Evolutionary conservation across 345 rosid species (phyloP).

Genomic region (Boechera stricta): DNA sequence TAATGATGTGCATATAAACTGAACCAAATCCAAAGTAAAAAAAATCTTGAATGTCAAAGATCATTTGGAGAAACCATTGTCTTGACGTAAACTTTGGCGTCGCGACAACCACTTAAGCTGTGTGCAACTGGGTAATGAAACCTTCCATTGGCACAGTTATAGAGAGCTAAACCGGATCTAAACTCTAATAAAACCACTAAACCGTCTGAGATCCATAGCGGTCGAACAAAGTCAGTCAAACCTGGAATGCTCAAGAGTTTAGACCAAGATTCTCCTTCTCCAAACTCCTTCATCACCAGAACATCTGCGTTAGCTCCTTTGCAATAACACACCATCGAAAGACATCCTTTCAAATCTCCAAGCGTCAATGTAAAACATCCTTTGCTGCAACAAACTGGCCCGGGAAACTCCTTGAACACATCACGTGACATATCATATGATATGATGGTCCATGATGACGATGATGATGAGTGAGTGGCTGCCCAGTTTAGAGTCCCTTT

Average conservation of each 20-base stretch:
- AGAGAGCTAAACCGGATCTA: slow-evolving; percentile 48
- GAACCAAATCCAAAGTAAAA: neutral
- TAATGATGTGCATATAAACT: slow-evolving; percentile 22
- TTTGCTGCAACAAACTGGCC: slow-evolving; percentile 34
- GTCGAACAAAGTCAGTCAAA: slow-evolving; percentile 37
- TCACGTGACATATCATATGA: slow-evolving; percentile 46
- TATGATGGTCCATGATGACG: slow-evolving; percentile 33
- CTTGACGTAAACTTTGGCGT: slow-evolving; percentile 41
- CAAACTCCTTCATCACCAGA: slow-evolving; percentile 48
- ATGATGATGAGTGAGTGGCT: slow-evolving; percentile 15
- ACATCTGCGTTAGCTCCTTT: slow-evolving; percentile 38
- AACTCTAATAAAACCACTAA: slow-evolving; percentile 43
- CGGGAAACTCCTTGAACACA: slow-evolving; percentile 24
- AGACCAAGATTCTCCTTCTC: slow-evolving; percentile 35
- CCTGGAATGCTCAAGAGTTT: slow-evolving; percentile 40
- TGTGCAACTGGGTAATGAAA: slow-evolving; percentile 34
- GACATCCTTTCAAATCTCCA: slow-evolving; percentile 42
- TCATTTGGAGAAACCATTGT: slow-evolving; percentile 42
- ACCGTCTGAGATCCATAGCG: slow-evolving; percentile 38
- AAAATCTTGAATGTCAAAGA: neutral
- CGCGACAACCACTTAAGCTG: slow-evolving; percentile 29
- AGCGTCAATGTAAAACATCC: slow-evolving; percentile 43
- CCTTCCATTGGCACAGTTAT: slow-evolving; percentile 22
- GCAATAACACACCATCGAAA: slow-evolving; percentile 39
- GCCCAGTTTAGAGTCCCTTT: slow-evolving; percentile 49